Evolutionary conservation across 192 early-diverging fungal species (phyloP).

Genomic region (Haplosporangium gracile): DNA sequence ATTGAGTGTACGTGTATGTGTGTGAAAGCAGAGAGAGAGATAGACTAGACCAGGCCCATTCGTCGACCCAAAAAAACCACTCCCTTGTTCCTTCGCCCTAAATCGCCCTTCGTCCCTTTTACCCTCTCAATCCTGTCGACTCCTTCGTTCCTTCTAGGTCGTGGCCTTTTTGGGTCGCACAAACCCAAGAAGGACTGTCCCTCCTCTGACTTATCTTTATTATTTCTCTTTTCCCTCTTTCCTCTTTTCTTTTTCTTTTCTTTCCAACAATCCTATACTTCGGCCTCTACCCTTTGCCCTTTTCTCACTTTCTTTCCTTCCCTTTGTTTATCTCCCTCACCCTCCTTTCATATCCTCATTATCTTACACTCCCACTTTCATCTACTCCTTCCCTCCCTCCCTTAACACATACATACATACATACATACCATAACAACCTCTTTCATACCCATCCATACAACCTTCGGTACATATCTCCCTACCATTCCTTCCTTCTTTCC

Average conservation of each 20-base stretch:
- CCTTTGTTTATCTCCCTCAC: neutral
- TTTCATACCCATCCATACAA: neutral
- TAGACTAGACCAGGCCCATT: conserved; percentile 5
- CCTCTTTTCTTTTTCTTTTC: neutral
- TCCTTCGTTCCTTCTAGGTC: neutral
- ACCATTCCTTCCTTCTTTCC: neutral
- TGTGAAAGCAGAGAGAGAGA: neutral
- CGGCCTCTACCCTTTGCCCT: neutral
- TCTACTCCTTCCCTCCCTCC: neutral
- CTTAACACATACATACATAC: neutral
- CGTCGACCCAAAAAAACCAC: conserved; percentile 6
- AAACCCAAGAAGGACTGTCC: neutral
- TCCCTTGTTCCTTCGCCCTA: neutral
- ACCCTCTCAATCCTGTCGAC: neutral
- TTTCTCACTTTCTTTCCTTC: neutral
- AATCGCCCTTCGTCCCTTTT: neutral
- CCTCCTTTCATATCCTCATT: neutral
- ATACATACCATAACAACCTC: neutral
- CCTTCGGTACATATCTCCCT: neutral
- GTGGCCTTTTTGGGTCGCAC: neutral
- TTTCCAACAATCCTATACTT: neutral
- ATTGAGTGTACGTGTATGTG: no score
- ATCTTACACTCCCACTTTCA: neutral
- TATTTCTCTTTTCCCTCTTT: neutral
- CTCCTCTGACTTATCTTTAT: no score